Conservation (phyloP, 176 grass and related monocot species). For the Poa pratensis region DNA sequence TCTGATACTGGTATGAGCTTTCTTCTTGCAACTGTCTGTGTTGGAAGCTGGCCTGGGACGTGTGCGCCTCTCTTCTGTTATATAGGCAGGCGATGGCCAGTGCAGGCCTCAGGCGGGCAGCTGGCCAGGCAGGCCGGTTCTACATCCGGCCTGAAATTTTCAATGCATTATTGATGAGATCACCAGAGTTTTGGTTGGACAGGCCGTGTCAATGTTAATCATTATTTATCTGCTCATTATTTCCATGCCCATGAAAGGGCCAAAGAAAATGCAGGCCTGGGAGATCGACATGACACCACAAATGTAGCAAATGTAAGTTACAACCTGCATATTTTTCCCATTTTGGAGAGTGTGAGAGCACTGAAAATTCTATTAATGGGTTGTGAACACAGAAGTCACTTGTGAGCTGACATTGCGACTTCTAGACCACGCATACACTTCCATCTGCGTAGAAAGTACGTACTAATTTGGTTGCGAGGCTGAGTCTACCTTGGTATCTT, state of each 20-base stretch:
- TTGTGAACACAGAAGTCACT: background rate
- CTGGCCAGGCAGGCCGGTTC: conserved; percentile 39
- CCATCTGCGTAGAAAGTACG: no score
- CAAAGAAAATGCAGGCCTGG: background rate
- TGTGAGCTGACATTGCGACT: background rate
- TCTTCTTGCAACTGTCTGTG: conserved; percentile 35
- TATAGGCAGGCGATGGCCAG: conserved; percentile 36
- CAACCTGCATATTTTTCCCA: no score
- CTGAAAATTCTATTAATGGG: background rate
- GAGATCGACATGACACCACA: conserved; percentile 16
- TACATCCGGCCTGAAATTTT: conserved; percentile 32
- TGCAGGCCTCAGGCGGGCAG: conserved; percentile 16
- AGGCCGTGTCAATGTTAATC: no score
- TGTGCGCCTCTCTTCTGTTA: conserved; percentile 27
- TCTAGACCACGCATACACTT: background rate
- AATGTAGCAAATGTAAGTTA: background rate
- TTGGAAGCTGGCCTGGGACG: conserved; percentile 21
- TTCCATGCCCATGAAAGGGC: conserved; percentile 25
- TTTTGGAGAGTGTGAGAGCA: background rate
- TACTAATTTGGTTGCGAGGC: no score
- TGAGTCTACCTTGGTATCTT: no score
- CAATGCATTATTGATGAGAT: conserved; percentile 40
- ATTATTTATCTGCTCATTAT: no score
- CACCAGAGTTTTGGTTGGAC: conserved; percentile 21
- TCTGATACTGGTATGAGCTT: conserved; percentile 35